Percentiles rank a stretch among this genome's conserved stretches.
These are phyloP conservation scores for Aspergillus conjunctus DNA, from an alignment of 495 filamentous ascomycete genomes.

Conservation along the genomic window DNA sequence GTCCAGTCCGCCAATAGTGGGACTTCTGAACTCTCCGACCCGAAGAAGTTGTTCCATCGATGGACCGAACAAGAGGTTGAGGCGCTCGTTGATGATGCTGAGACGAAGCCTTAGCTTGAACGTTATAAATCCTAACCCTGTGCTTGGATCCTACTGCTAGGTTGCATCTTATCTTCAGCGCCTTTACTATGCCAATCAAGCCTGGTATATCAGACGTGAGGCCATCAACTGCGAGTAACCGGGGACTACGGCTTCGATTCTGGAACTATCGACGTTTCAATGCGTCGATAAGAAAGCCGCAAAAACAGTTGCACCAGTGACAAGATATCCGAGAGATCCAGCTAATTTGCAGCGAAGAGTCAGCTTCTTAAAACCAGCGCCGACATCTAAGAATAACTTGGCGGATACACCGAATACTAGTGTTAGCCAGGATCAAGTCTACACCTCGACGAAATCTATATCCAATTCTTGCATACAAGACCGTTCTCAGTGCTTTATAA, in stretches of 20 bases:
- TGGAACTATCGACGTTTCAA: constrained; percentile 40
- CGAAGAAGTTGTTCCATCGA: constrained; percentile 81
- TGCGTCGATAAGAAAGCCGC: constrained; percentile 34
- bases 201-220: background rate
- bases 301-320: constrained; percentile 58
- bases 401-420: too few species aligned
- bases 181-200: too few species aligned
- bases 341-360: background rate
- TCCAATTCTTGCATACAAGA: too few species aligned
- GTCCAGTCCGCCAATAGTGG: constrained; percentile 47
- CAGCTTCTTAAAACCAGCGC: background rate
- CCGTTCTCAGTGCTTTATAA: too few species aligned
- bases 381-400: background rate
- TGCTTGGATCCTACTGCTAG: background rate
- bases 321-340: constrained; percentile 42
- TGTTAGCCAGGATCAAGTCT: too few species aligned
- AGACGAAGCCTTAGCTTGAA: constrained; percentile 23
- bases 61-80: constrained; percentile 71
- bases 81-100: constrained; percentile 67
- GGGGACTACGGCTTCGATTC: constrained; percentile 33
- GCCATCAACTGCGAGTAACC: constrained; percentile 10
- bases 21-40: constrained; percentile 48
- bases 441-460: too few species aligned
- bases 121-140: background rate
- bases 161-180: too few species aligned